phyloP scores from a whole-genome alignment of 768 basidiomycete genomes.

The Dentipellis fragilis region DNA sequence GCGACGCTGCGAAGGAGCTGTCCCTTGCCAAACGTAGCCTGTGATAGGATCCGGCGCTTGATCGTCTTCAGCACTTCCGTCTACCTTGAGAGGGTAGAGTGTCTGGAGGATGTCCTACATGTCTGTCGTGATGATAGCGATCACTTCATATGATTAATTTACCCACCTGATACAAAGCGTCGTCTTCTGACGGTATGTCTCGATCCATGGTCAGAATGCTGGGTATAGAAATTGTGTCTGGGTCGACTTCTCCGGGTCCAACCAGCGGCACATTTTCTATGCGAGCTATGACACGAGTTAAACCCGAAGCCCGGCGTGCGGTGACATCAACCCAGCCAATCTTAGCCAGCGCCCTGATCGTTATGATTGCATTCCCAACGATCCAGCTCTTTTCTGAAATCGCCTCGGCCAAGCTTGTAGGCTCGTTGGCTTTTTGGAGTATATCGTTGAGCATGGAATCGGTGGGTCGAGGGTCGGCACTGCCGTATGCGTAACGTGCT shows the following conservation, averaged over 20 bases:
- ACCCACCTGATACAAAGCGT: conserved; percentile 15
- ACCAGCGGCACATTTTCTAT: conserved; percentile 86
- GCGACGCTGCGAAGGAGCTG: conserved; percentile 80
- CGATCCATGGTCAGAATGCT: conserved; percentile 69
- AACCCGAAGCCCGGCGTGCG: conserved; percentile 81
- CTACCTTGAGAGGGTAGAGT: conserved; percentile 3
- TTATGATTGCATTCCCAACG: conserved; percentile 74
- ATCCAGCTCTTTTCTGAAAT: conserved; percentile 74
- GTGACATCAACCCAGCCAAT: conserved; percentile 86
- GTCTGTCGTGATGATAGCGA: neutral
- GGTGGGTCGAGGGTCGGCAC: conserved; percentile 85
- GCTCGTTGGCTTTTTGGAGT: conserved; percentile 47
- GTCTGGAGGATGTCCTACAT: conserved; percentile 7
- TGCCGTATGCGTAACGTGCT: conserved; percentile 87
- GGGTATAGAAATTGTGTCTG: conserved; percentile 63
- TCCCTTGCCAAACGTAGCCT: conserved; percentile 82
- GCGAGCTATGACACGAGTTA: conserved; percentile 74
- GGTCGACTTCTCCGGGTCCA: conserved; percentile 73
- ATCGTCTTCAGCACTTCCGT: conserved; percentile 11
- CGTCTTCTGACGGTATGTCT: conserved; percentile 17
- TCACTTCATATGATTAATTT: neutral
- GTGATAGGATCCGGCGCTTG: conserved; percentile 57
- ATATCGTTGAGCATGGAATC: conserved; percentile 71
- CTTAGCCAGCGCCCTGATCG: conserved; percentile 61
- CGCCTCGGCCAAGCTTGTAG: conserved; percentile 24